Conservation (phyloP, 352 stramenopile species). For the Phytopythium boreale region DNA sequence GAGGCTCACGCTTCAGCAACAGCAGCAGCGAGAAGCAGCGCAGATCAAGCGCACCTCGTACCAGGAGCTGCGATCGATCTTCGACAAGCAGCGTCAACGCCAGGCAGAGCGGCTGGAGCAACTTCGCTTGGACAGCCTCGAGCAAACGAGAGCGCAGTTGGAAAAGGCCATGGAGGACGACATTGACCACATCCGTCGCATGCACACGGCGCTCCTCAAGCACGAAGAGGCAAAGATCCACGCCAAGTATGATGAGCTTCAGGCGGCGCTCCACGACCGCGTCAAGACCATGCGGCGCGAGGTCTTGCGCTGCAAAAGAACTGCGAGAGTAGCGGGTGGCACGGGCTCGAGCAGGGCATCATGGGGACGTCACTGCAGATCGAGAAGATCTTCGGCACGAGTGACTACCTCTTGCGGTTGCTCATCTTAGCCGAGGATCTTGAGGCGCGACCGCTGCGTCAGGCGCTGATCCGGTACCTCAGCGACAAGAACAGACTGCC, state of each 20-base stretch:
- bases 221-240: constrained; percentile 63
- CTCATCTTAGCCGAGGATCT: constrained; percentile 76
- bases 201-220: constrained; percentile 52
- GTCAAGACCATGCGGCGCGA: constrained; percentile 45
- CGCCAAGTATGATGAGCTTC: constrained; percentile 55
- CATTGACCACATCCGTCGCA: constrained; percentile 55
- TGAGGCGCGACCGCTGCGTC: constrained; percentile 48
- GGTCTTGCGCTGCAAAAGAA: constrained; percentile 43
- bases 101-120: constrained; percentile 41
- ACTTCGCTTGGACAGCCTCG: constrained; percentile 28
- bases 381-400: constrained; percentile 65
- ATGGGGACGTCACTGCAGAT: constrained; percentile 48
- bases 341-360: constrained; percentile 56
- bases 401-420: constrained; percentile 66
- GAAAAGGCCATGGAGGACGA: constrained; percentile 55
- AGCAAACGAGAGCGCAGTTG: constrained; percentile 40
- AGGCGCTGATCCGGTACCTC: constrained; percentile 55
- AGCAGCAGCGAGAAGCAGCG: constrained; percentile 48
- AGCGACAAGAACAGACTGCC: constrained; percentile 38
- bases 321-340: constrained; percentile 49
- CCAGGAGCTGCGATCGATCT: constrained; percentile 48
- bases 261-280: constrained; percentile 27
- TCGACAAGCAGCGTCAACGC: constrained; percentile 34
- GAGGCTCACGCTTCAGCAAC: constrained; percentile 36
- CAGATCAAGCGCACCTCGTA: constrained; percentile 45